Evolutionary conservation across 1,284 basidiomycete species (phyloP), one percentile per base, ranked within the genome.

Genomic region (Xerocomus amazonicus): DNA sequence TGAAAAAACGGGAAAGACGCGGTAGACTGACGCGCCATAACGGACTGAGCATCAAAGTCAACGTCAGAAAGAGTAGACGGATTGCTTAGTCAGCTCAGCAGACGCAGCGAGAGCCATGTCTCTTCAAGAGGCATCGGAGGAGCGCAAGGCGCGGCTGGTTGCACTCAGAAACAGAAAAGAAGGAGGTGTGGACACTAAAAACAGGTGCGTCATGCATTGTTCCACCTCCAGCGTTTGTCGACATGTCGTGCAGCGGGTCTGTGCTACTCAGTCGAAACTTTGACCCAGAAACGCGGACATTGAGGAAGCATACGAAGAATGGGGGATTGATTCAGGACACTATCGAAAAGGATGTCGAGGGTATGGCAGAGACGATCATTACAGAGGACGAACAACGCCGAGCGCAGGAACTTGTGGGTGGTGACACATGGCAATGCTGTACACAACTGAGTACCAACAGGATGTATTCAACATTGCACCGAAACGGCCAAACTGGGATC

Each of bases 391-490:
- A 93, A 65, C 79, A 82, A 59, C 83, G 83, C 55, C 74, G 92
- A 59, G 80, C 81, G 1, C 89, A 97, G 69, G 94, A 98, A 59
- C 75, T 98, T 56, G 93, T 93, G 63, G 56, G 84, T 76, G 9
- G 19, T 27, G 29, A 32, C 29, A 45, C 52, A 23, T 6, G n/a
- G 16, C 35, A n/a, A 31, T 29, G 29, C 28, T 4, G 33, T 23
- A 50, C 45, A 53, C 45, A n/a, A 33, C 52, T 53, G 51, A 58
- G 48, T 39, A 19, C 42, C 46, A 28, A 43, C 65, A 97, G 92
- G 93, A 98, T 63, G 77, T 98, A 26, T 90, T 93, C 66, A 98
- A 97, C 65, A 97, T 99, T 57, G 95, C 95, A 26, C 96, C 96
- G 2, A 96, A 95, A 76, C 80, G 92, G 43, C 84, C 90, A 9